Percentiles rank a stretch among this genome's conserved stretches.
These are phyloP conservation scores for Candida sanyaensis DNA, from an alignment of 1,139 yeast species.

Conservation along the genomic window DNA sequence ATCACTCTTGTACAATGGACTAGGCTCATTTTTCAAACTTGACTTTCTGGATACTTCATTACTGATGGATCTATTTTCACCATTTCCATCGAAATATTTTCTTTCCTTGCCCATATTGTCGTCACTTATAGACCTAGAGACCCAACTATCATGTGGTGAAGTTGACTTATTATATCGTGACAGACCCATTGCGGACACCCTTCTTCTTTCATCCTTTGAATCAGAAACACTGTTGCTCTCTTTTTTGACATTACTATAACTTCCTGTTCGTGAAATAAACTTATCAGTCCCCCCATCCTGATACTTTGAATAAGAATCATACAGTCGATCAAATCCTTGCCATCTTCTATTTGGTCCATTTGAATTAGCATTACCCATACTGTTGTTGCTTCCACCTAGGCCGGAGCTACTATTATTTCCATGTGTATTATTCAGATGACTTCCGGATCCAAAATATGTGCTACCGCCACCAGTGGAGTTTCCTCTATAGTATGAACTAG, in stretches of 20 bases:
- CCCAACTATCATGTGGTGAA: slow-evolving; percentile 10
- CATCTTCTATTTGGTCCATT: slow-evolving; percentile 11
- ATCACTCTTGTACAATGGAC: slow-evolving; percentile 1
- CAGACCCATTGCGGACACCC: neutral
- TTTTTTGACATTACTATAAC: neutral
- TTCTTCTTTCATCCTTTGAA: slow-evolving; percentile 5
- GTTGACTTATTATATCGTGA: neutral
- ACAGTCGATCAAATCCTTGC: slow-evolving; percentile 12
- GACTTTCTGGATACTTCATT: slow-evolving; percentile 4
- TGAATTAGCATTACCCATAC: neutral
- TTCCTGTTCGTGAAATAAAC: slow-evolving; percentile 9
- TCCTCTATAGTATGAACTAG: slow-evolving; percentile 7
- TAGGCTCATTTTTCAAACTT: neutral
- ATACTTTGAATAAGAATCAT: slow-evolving; percentile 17
- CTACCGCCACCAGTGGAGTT: neutral
- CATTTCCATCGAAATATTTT: neutral
- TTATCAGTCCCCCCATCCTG: slow-evolving; percentile 7
- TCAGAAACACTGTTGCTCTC: slow-evolving; percentile 1
- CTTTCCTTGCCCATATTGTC: slow-evolving; percentile 2
- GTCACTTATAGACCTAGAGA: neutral
- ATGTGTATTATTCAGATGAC: neutral
- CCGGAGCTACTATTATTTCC: neutral
- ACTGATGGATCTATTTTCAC: neutral
- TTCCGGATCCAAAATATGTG: slow-evolving; percentile 3
- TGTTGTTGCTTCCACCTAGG: neutral